phyloP scores from a whole-genome alignment of 495 filamentous ascomycete genomes.

The Neurospora sp. region DNA sequence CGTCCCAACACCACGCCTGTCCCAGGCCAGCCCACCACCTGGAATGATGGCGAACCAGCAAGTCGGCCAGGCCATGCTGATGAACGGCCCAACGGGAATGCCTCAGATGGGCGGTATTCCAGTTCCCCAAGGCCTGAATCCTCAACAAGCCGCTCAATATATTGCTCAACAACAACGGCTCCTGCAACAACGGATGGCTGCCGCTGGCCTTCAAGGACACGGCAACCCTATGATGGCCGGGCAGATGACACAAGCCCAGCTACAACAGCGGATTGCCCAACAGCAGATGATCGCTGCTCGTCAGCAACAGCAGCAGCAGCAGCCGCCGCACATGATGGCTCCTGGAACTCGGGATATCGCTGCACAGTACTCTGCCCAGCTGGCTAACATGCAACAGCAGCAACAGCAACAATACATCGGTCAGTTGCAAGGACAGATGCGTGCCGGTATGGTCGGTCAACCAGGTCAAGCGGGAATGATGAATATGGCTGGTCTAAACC shows the following conservation, averaged over 20 bases:
- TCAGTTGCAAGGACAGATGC: slow-evolving; percentile 15
- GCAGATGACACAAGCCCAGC: slow-evolving; percentile 16
- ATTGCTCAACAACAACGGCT: slow-evolving; percentile 48
- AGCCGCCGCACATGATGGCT: slow-evolving; percentile 20
- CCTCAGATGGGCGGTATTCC: slow-evolving; percentile 20
- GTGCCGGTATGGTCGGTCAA: slow-evolving; percentile 19
- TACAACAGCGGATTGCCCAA: slow-evolving; percentile 30
- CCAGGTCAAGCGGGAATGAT: slow-evolving; percentile 22
- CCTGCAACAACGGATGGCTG: slow-evolving; percentile 33
- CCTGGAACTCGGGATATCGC: slow-evolving; percentile 12
- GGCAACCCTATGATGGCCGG: slow-evolving; percentile 30
- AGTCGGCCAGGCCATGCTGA: slow-evolving; percentile 42
- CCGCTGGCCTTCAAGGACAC: slow-evolving; percentile 15
- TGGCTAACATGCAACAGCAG: slow-evolving; percentile 23
- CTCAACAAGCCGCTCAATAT: slow-evolving; percentile 20
- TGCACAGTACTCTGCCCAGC: slow-evolving; percentile 23
- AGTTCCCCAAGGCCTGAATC: slow-evolving; percentile 5
- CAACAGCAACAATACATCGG: slow-evolving; percentile 33
- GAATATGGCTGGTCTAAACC: slow-evolving; percentile 17
- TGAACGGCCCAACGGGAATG: slow-evolving; percentile 33
- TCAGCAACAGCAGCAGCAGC: slow-evolving; percentile 15
- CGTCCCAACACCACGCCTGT: slow-evolving; percentile 62
- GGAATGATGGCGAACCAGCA: slow-evolving; percentile 44
- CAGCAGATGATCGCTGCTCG: slow-evolving; percentile 15
- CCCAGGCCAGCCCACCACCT: slow-evolving; percentile 57